These are phyloP conservation scores for Talaromyces sp. DNA, from an alignment of 2,329 filamentous ascomycete genomes.

Conservation along the genomic window DNA sequence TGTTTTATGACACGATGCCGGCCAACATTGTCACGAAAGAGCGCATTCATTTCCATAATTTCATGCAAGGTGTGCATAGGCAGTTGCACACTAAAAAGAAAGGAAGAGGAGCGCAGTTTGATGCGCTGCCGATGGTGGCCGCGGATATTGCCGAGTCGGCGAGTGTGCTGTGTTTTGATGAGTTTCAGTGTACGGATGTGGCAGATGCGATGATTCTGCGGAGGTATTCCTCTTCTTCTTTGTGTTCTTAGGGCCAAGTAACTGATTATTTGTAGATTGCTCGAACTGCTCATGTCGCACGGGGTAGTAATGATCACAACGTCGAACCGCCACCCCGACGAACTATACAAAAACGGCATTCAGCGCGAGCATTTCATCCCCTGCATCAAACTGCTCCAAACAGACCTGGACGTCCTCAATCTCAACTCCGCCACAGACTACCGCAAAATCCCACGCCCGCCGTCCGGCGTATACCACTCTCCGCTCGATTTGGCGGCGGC, in stretches of 20 bases:
- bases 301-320: conserved; percentile 96
- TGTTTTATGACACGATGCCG: conserved; percentile 92
- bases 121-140: conserved; percentile 85
- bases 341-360: conserved; percentile 96
- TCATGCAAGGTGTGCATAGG: conserved; percentile 97
- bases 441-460: conserved; percentile 88
- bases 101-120: conserved; percentile 79
- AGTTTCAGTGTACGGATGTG: conserved; percentile 98
- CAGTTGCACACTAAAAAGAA: conserved; percentile 86
- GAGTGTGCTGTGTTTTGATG: conserved; percentile 92
- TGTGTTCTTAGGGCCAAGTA: neutral
- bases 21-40: conserved; percentile 73
- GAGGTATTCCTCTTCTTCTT: conserved; percentile 41
- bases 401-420: conserved; percentile 79
- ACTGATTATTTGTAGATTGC: conserved; percentile 46
- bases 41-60: conserved; percentile 97
- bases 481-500: conserved; percentile 72
- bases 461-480: conserved; percentile 89
- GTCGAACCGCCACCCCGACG: conserved; percentile 91
- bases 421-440: conserved; percentile 95
- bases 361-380: conserved; percentile 93
- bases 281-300: conserved; percentile 89
- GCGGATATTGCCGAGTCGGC: conserved; percentile 85
- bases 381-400: conserved; percentile 87
- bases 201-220: conserved; percentile 97